Evolutionary conservation across 2,329 filamentous ascomycete genomes (phyloP).

Genomic region (Verticillium zaregamsianum): DNA sequence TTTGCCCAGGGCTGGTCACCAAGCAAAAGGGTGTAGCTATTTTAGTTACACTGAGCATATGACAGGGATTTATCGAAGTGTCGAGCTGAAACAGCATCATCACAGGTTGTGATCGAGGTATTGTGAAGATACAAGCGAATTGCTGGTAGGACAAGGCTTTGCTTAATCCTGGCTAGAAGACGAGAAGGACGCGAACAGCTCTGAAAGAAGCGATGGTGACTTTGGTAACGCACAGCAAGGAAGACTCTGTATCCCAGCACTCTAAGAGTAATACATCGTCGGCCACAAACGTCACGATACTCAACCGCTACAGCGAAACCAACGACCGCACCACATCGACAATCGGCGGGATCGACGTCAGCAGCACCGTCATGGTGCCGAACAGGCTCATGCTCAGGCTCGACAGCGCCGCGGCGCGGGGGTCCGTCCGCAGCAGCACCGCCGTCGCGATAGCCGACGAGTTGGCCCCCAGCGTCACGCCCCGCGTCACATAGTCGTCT

Average conservation of each 20-base stretch:
- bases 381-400: conserved; percentile 59
- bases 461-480: conserved; percentile 57
- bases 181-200: no score
- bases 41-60: neutral
- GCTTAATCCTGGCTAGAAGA: no score
- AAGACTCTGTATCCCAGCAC: no score
- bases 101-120: no score
- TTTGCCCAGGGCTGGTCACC: conserved; percentile 6
- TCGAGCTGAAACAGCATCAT: no score
- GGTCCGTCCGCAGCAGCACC: conserved; percentile 50
- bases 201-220: no score
- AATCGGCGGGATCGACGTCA: conserved; percentile 53
- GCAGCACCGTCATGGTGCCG: conserved; percentile 53
- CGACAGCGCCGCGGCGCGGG: conserved; percentile 54
- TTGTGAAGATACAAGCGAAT: no score
- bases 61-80: no score
- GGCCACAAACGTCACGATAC: no score
- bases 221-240: no score
- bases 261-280: no score
- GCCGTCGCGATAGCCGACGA: conserved; percentile 58
- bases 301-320: conserved; percentile 25
- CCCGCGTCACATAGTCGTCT: conserved; percentile 62
- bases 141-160: no score
- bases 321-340: conserved; percentile 41
- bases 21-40: neutral